Percentiles rank a stretch among this genome's conserved stretches.
phyloP scores from a whole-genome alignment of 202 grass and related monocot species.

The Cymbopogon flexuosus region DNA sequence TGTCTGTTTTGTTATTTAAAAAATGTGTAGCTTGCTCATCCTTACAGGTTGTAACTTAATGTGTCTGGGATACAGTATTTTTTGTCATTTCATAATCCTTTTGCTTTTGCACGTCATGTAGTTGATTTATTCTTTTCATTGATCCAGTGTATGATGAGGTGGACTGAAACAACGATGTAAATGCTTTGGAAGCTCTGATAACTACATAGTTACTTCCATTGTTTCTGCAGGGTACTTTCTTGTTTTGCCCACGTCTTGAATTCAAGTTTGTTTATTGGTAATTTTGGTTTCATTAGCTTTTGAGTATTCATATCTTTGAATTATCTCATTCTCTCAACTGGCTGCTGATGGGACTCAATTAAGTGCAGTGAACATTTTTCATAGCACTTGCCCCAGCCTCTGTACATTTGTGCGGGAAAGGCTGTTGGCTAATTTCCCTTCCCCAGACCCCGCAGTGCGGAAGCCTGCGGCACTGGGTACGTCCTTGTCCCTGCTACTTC shows the following conservation, averaged over 20 bases:
- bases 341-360: neutral
- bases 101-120: conserved; percentile 19
- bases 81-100: conserved; percentile 5
- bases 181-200: conserved; percentile 35
- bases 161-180: conserved; percentile 36
- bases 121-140: conserved; percentile 4
- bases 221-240: conserved; percentile 34
- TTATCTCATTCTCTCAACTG: neutral
- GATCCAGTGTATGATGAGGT: conserved; percentile 25
- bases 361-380: neutral
- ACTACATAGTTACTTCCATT: conserved; percentile 12
- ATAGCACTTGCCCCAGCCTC: neutral
- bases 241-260: conserved; percentile 13
- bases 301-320: conserved; percentile 26
- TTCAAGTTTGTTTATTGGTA: conserved; percentile 1
- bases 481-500: neutral
- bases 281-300: conserved; percentile 10
- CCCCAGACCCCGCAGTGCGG: too few relatives aligned
- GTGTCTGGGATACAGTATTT: neutral
- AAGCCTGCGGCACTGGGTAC: too few relatives aligned
- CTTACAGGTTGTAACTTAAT: conserved; percentile 10
- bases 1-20: conserved; percentile 6
- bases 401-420: too few relatives aligned
- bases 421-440: too few relatives aligned
- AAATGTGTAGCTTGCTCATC: neutral